Base-by-base conservation (phyloP, 1,284 basidiomycete species). In the Ustilago sp. region DNA sequence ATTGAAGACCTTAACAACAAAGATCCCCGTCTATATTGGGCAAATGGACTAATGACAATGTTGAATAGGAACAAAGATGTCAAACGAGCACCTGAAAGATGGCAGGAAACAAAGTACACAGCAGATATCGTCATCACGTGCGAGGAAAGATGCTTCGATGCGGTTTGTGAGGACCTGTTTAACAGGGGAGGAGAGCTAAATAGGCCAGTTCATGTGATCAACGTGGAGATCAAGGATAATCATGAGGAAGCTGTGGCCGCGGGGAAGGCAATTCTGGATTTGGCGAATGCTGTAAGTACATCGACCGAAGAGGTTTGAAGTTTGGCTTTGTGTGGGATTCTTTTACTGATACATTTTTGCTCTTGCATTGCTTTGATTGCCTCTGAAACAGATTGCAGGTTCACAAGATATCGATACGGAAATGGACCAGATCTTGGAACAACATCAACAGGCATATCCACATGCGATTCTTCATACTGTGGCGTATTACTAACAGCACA, bases 201-300 rank as follows among this genome's bases (percentile, higher is more conserved):
- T 87, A 91, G 92, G 63, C 92, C 94, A 0, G 95, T 99, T 28
- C 97, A 99, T 86, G 88, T 99, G 62, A 94, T 99, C 86, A 99
- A 99, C 87, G 90, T 99, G 70, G 97, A 99, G 86, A 99, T 99
- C 88, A 98, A 94, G 88, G 97, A 99, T 87, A 99, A 98, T 84
- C 96, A 98, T 82, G 97, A 99, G 88, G 97, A 99, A 87, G 97
- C 97, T 0, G 89, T 93, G 36, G 93, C 97, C 68, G 97, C 97
- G 15, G 96, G 96, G 13, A 93, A 92, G 86, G 95, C 96, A 1
- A 96, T 99, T 80, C 88, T 99, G 38, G 96, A 96, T 81, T 89
- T 99, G n/a, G 94, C 94, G 12, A 89, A 91, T 56, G 92, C 94
- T 63, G 95, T 96, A 83, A 88, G 94, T 87, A 13, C 36, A 34